phyloP scores from a whole-genome alignment of 352 stramenopile genomes.

The Plasmopara muralis region DNA sequence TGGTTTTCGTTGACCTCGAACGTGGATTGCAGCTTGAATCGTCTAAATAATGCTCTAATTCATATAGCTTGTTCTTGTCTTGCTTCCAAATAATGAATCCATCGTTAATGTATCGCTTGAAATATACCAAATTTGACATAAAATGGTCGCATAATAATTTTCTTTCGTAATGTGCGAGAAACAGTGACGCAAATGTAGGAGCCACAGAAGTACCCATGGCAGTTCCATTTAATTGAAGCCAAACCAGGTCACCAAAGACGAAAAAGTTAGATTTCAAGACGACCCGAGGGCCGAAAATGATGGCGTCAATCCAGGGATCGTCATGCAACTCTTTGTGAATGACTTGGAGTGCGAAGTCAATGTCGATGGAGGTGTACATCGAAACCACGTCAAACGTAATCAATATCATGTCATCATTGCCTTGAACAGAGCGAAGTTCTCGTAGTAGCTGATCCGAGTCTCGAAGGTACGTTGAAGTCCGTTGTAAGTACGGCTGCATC shows the following conservation, averaged over 20 bases:
- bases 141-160: background rate
- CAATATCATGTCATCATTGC: background rate
- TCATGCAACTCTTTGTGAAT: background rate
- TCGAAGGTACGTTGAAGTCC: background rate
- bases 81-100: too few species aligned
- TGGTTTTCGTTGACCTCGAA: background rate
- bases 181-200: background rate
- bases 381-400: background rate
- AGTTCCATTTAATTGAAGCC: background rate
- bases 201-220: background rate
- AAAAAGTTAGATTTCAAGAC: background rate
- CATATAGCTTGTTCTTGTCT: background rate
- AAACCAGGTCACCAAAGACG: background rate
- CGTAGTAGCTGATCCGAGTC: background rate
- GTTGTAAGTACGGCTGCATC: background rate
- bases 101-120: too few species aligned
- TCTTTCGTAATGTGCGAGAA: background rate
- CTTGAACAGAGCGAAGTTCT: background rate
- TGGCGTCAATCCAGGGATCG: background rate
- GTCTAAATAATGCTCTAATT: background rate
- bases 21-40: background rate
- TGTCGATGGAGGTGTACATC: background rate
- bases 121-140: too few species aligned
- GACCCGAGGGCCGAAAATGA: background rate
- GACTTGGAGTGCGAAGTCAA: background rate